A percentile compares a stretch with the other conserved stretches of the same genome.
These are phyloP conservation scores for Yarrowia divulgata DNA, from an alignment of 805 yeast species.

Conservation along the genomic window DNA sequence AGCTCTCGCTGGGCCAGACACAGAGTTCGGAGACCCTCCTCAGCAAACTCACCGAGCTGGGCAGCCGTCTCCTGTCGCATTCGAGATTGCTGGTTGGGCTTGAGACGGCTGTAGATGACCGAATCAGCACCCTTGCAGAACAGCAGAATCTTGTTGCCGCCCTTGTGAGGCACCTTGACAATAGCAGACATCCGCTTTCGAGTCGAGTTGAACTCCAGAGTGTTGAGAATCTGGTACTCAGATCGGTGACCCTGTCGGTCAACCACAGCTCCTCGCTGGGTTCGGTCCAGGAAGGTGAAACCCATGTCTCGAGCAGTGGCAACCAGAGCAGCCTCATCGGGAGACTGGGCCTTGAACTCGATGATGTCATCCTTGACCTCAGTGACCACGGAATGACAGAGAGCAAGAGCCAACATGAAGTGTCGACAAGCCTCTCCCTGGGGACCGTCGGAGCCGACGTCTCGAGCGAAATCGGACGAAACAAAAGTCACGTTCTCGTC, in stretches of 20 bases:
- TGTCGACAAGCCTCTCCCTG: constrained; percentile 62
- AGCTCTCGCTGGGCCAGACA: constrained; percentile 73
- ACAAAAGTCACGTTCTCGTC: constrained; percentile 68
- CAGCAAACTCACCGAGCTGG: constrained; percentile 76
- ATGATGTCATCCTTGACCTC: constrained; percentile 55
- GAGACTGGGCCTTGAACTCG: constrained; percentile 81
- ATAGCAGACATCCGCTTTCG: constrained; percentile 83
- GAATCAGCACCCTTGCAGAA: constrained; percentile 82
- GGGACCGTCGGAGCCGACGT: constrained; percentile 53
- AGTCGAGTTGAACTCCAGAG: constrained; percentile 73
- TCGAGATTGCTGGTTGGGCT: constrained; percentile 52
- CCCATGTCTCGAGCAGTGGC: constrained; percentile 81
- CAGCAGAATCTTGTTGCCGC: constrained; percentile 54
- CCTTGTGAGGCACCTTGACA: constrained; percentile 54
- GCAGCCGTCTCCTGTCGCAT: constrained; percentile 68
- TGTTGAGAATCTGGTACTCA: constrained; percentile 63
- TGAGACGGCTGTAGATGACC: constrained; percentile 66
- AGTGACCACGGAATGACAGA: constrained; percentile 81
- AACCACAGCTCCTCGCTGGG: constrained; percentile 58
- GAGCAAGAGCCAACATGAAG: constrained; percentile 74
- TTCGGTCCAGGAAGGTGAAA: constrained; percentile 65
- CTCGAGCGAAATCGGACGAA: constrained; percentile 67
- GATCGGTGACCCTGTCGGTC: constrained; percentile 57
- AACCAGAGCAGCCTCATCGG: constrained; percentile 85
- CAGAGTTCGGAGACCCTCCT: constrained; percentile 80